These are phyloP conservation scores for Aspergillaceae sp. DNA, from an alignment of 2,329 filamentous ascomycete species.

Conservation along the genomic window DNA sequence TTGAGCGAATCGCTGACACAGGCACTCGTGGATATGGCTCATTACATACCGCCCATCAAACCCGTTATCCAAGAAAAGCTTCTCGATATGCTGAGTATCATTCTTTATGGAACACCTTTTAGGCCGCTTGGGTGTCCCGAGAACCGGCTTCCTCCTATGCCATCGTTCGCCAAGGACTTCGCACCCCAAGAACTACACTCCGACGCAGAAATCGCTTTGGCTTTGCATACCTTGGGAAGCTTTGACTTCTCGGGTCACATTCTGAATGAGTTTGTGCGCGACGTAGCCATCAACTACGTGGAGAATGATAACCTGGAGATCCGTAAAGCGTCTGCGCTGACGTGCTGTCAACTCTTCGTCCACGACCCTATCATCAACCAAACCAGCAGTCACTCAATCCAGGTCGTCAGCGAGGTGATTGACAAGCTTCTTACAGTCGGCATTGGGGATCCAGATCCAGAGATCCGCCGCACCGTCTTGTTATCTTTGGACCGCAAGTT, in stretches of 20 bases:
- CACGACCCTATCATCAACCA: constrained; percentile 96
- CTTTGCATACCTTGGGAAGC: constrained; percentile 89
- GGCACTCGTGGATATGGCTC: constrained; percentile 94
- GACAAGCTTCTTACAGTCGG: constrained; percentile 92
- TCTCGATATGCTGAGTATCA: constrained; percentile 87
- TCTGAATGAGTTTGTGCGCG: constrained; percentile 94
- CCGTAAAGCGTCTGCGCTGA: constrained; percentile 85
- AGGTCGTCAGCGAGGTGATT: constrained; percentile 96
- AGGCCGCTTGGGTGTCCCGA: constrained; percentile 85
- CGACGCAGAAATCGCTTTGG: constrained; percentile 83
- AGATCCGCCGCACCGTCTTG: constrained; percentile 81
- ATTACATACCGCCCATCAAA: constrained; percentile 94
- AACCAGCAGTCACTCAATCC: constrained; percentile 90
- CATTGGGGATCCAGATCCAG: constrained; percentile 81
- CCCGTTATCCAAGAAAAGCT: constrained; percentile 87
- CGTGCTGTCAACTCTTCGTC: constrained; percentile 95
- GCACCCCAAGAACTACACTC: constrained; percentile 73
- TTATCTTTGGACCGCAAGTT: constrained; percentile 87
- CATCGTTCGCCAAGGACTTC: constrained; percentile 79
- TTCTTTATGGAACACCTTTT: constrained; percentile 86
- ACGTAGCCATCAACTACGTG: constrained; percentile 96
- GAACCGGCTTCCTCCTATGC: constrained; percentile 71
- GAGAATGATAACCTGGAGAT: constrained; percentile 93
- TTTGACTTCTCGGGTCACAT: constrained; percentile 90
- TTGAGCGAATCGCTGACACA: constrained; percentile 89